phyloP scores from a whole-genome alignment of 2,329 filamentous ascomycete species.

The Thelonectria olida region DNA sequence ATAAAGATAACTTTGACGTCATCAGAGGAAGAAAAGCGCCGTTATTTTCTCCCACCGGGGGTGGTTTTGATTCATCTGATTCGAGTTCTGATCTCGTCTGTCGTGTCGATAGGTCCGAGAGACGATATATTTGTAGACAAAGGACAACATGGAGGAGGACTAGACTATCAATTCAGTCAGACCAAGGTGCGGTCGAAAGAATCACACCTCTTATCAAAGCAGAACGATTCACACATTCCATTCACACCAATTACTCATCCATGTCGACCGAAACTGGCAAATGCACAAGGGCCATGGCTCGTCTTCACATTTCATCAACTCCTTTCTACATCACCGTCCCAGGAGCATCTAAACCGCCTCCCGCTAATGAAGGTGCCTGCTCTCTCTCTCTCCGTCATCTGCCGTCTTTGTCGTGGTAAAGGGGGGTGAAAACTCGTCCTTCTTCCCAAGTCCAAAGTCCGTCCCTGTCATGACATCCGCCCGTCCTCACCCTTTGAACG shows the following conservation, averaged over 20 bases:
- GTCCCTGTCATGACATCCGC: conserved; percentile 15
- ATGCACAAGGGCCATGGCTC: conserved; percentile 8
- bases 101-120: background rate
- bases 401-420: background rate
- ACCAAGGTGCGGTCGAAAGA: too few species aligned
- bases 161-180: too few species aligned
- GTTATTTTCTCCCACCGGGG: conserved; percentile 3
- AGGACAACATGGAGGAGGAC: conserved; percentile 1
- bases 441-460: conserved; percentile 11
- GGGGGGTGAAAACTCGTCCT: conserved; percentile 3
- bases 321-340: conserved; percentile 32
- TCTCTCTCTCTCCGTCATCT: conserved; percentile 7
- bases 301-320: conserved; percentile 33
- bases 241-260: background rate
- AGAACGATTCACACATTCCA: background rate
- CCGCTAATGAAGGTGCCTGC: background rate
- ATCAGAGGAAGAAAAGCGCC: conserved; percentile 10
- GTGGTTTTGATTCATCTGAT: conserved; percentile 2
- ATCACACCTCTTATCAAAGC: background rate
- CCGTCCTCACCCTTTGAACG: conserved; percentile 25
- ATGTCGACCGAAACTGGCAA: background rate
- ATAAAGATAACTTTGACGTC: background rate
- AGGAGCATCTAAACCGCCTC: conserved; percentile 11
- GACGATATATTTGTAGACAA: conserved; percentile 4
- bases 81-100: background rate